Conservation (phyloP, 495 filamentous ascomycete genomes). For the Neurospora sublineolata region DNA sequence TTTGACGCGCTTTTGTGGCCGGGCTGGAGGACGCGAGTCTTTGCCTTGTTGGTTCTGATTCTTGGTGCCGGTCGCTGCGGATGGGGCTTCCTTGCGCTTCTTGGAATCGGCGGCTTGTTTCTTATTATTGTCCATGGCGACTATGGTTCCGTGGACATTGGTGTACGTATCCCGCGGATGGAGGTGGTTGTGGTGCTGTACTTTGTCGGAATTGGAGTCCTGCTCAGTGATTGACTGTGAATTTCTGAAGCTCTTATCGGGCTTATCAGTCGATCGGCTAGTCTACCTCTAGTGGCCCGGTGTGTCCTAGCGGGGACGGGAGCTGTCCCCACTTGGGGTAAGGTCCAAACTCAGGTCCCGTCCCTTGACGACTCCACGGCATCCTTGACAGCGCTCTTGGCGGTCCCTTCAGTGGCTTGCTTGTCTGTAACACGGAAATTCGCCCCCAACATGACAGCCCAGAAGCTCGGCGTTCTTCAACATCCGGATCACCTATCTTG, state of each 20-base stretch:
- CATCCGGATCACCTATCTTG: neutral
- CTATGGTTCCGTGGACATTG: neutral
- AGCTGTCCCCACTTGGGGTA: neutral
- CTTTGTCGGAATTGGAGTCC: neutral
- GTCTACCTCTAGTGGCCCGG: too few species aligned
- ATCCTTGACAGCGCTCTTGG: neutral
- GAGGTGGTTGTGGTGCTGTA: neutral
- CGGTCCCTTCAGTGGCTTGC: neutral
- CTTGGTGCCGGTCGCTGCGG: neutral
- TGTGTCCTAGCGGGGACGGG: neutral
- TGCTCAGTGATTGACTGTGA: neutral
- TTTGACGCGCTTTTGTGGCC: constrained; percentile 46
- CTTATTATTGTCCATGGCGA: constrained; percentile 4
- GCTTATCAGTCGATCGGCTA: constrained; percentile 7
- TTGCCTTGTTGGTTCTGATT: neutral
- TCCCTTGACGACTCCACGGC: neutral
- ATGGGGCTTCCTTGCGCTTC: constrained; percentile 11
- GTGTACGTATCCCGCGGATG: neutral
- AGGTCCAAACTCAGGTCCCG: neutral
- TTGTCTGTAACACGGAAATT: neutral
- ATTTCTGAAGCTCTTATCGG: constrained; percentile 17
- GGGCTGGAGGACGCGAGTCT: neutral
- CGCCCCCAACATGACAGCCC: neutral
- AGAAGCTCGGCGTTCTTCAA: neutral
- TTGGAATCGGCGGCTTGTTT: neutral